Conservation (phyloP, 495 filamentous ascomycete genomes). For the Trichoderma erinaceum region DNA sequence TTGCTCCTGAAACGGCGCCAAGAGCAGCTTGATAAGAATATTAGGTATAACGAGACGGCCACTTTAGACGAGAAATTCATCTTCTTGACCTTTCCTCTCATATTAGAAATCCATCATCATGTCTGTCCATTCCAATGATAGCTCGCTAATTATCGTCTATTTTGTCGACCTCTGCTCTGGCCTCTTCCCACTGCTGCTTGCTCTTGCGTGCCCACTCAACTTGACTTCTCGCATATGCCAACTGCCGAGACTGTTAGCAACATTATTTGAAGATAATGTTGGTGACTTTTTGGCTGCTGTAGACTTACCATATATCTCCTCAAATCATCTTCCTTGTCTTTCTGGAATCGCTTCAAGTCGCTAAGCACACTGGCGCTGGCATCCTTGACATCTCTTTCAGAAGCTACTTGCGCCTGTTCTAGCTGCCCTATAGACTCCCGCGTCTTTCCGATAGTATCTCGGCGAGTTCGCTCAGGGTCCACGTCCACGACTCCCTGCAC, state of each 20-base stretch:
- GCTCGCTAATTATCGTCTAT: conserved; percentile 51
- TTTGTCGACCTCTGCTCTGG: conserved; percentile 85
- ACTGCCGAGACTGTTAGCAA: conserved; percentile 44
- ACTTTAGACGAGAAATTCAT: neutral
- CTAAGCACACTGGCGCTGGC: conserved; percentile 78
- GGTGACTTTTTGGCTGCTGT: neutral
- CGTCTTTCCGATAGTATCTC: conserved; percentile 94
- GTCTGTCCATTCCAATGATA: neutral
- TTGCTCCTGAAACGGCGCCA: neutral
- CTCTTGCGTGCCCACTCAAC: conserved; percentile 99
- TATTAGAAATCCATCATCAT: neutral
- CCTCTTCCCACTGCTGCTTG: conserved; percentile 93
- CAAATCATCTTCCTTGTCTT: conserved; percentile 89
- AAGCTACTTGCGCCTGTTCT: conserved; percentile 80
- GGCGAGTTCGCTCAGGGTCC: conserved; percentile 84
- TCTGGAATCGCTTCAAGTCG: conserved; percentile 87
- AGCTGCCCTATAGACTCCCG: conserved; percentile 68
- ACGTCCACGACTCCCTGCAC: conserved; percentile 94
- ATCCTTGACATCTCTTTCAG: conserved; percentile 84
- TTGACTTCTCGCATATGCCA: conserved; percentile 88
- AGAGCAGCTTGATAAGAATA: neutral
- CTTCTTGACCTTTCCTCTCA: neutral
- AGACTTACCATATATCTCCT: conserved; percentile 85
- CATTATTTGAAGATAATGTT: conserved; percentile 15
- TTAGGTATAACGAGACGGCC: neutral